Evolutionary conservation across 192 early-diverging fungal genomes (phyloP), one percentile per base, ranked within the genome.

Genomic region (Backusella tuberculispora): DNA sequence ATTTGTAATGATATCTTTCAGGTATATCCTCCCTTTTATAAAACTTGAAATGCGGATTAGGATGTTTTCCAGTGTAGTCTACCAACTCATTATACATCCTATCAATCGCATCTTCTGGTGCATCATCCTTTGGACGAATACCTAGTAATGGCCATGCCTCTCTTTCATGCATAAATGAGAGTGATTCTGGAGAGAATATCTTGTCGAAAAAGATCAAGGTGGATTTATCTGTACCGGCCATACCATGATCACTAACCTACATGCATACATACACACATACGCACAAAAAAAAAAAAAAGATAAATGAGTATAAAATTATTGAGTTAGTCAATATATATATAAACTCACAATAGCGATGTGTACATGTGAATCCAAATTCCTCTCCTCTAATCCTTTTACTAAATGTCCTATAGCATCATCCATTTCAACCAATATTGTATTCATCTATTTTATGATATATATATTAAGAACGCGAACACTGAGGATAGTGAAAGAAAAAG

Each of bases 231-330:
- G 83, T 79, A 44, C 84, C 82, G 0, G 91, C 81, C 96, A 98
- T 98, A 6, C 96, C 96, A 50, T 98, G 96, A 79, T 98, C 96
- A 75, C 93, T 95, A 56, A 91, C 85, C 48, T 90, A 71, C 67
- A 85, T 73, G 42, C 0, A 70, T 67, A 46, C 13, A 19, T 37
- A 66, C 17, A 78, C 3, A 37, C 8, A 71, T 24, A 76, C 17
- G 3, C 63, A 6, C n/a, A 17, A 43, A 24, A 46, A n/a, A n/a
- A 43, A 43, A 0, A 4, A 43, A 5, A 43, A 9, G 10, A 34
- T 41, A 0, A 64, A 38, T 38, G 38, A 38, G 24, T 53, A 6
- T 1, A 15, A 41, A 6, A 4, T 70, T 17, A 8, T 4, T 42
- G 29, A 2, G 1, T 13, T 40, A 3, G 24, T 84, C 84, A 60